phyloP scores from a whole-genome alignment of 306 rosid genomes.

The Prunus fruticosa region DNA sequence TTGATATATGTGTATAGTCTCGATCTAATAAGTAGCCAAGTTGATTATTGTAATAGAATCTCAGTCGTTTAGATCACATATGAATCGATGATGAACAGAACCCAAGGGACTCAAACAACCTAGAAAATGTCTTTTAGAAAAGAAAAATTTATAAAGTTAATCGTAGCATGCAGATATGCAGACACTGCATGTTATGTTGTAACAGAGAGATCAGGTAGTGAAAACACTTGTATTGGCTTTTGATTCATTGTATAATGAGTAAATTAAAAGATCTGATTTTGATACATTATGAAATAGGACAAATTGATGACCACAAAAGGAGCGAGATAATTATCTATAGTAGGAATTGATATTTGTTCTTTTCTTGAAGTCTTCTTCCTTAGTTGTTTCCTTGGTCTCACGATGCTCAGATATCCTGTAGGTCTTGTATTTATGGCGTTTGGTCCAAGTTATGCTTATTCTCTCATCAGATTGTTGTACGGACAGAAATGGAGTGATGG shows the following conservation, averaged over 20 bases:
- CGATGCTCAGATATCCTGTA: slow-evolving; percentile 36
- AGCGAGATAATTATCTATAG: background rate
- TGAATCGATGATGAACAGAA: background rate
- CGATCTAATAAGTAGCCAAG: background rate
- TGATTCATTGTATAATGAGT: background rate
- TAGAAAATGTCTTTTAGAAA: background rate
- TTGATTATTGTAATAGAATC: background rate
- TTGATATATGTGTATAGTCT: background rate
- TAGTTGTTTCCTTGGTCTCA: slow-evolving; percentile 22
- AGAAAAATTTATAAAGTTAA: background rate
- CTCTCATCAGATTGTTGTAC: slow-evolving; percentile 82
- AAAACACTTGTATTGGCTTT: background rate
- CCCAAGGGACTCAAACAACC: background rate
- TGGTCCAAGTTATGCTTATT: slow-evolving; percentile 92
- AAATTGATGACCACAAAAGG: background rate
- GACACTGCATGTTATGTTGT: background rate
- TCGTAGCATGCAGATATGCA: background rate
- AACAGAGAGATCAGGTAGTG: background rate
- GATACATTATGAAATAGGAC: background rate
- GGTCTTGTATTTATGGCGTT: slow-evolving; percentile 90
- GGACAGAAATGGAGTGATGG: slow-evolving; percentile 96
- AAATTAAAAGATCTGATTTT: slow-evolving; percentile 1
- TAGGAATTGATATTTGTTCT: background rate
- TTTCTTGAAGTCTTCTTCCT: background rate
- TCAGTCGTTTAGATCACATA: background rate